Percentiles rank a stretch among this genome's conserved stretches.
Evolutionary conservation across 768 basidiomycete genomes (phyloP).

Genomic region (Tulasnella sp.): DNA sequence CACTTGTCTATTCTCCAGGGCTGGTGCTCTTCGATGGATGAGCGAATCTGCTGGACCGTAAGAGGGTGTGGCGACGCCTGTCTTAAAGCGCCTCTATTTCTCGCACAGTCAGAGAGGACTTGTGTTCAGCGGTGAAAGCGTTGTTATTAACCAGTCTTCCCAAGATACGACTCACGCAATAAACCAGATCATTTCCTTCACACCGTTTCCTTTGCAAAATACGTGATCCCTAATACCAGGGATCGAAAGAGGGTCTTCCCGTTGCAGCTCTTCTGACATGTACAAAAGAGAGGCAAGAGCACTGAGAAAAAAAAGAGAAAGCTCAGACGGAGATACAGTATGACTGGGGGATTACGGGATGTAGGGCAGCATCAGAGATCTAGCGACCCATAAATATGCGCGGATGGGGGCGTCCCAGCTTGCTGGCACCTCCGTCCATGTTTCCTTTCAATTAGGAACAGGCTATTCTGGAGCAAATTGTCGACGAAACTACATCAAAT

Average conservation of each 20-base stretch:
- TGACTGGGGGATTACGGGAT: too few species aligned
- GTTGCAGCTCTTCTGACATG: too few species aligned
- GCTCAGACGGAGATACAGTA: too few species aligned
- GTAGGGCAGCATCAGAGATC: too few species aligned
- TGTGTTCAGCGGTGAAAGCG: background rate
- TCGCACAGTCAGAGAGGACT: background rate
- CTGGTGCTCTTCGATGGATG: background rate
- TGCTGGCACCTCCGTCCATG: too few species aligned
- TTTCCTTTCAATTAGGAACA: too few species aligned
- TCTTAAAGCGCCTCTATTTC: background rate
- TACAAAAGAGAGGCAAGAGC: too few species aligned
- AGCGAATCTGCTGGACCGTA: background rate
- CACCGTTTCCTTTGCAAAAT: slow-evolving; percentile 87
- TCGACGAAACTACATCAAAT: too few species aligned
- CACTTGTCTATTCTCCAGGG: background rate
- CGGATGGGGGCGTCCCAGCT: too few species aligned
- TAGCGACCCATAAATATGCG: too few species aligned
- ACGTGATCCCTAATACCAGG: slow-evolving; percentile 57
- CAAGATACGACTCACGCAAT: background rate
- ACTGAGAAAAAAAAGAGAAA: too few species aligned
- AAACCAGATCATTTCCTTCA: slow-evolving; percentile 15
- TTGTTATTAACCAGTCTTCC: background rate
- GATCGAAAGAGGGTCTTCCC: background rate
- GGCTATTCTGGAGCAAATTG: too few species aligned
- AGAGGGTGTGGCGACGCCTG: background rate